Evolutionary conservation across 1,139 yeast genomes (phyloP).

Genomic region (Geotrichum armillariae): DNA sequence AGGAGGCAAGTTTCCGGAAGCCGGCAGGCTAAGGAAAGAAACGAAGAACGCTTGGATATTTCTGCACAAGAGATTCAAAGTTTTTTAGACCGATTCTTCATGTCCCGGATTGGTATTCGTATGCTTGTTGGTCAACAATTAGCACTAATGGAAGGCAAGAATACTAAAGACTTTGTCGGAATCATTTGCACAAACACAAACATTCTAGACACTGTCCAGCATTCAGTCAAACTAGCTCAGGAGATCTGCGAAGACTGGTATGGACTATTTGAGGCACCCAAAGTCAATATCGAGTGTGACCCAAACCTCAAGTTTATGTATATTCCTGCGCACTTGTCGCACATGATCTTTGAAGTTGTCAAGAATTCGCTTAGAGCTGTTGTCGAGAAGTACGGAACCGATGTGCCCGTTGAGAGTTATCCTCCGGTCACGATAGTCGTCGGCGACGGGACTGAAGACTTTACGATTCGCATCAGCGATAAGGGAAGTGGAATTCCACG

Average conservation of each 20-base stretch:
- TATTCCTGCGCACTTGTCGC: constrained; percentile 87
- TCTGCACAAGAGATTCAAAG: constrained; percentile 61
- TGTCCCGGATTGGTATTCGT: constrained; percentile 83
- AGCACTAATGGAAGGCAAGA: constrained; percentile 64
- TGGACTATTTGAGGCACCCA: constrained; percentile 78
- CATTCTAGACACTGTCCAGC: constrained; percentile 74
- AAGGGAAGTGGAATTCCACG: constrained; percentile 86
- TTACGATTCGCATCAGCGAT: constrained; percentile 76
- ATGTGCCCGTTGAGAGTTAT: constrained; percentile 45
- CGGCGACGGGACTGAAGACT: constrained; percentile 76
- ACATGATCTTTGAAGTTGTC: constrained; percentile 79
- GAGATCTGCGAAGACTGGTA: constrained; percentile 85
- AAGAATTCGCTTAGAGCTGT: constrained; percentile 85
- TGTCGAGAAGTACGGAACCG: constrained; percentile 63
- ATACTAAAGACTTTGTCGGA: constrained; percentile 66
- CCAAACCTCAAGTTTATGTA: constrained; percentile 72
- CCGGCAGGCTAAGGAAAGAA: constrained; percentile 23
- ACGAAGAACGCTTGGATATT: constrained; percentile 31
- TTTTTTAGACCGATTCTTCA: constrained; percentile 75
- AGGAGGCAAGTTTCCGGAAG: constrained; percentile 17
- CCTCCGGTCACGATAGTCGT: constrained; percentile 78
- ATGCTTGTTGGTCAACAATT: constrained; percentile 88
- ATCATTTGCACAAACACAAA: constrained; percentile 80
- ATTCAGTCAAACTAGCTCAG: constrained; percentile 82
- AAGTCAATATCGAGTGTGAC: constrained; percentile 70